Evolutionary conservation across 129 eudicot genomes (phyloP).

Genomic region (Saussurea involucrata): DNA sequence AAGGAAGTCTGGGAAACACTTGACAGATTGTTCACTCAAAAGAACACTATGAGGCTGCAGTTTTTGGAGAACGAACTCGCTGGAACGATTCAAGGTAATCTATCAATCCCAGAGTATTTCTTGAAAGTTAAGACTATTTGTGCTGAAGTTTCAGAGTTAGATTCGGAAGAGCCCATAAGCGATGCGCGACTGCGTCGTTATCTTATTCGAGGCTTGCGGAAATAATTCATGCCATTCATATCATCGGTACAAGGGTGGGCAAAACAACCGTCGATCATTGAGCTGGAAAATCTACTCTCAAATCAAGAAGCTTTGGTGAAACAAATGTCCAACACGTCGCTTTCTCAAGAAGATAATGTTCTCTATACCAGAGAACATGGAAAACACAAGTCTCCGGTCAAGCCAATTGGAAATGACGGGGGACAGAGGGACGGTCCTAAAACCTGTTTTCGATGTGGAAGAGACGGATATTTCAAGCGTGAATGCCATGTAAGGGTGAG

Average conservation of each 20-base stretch:
- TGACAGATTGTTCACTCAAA: slow-evolving; percentile 13
- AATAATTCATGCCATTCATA: slow-evolving; percentile 18
- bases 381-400: slow-evolving; percentile 6
- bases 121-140: slow-evolving; percentile 3
- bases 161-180: slow-evolving; percentile 3
- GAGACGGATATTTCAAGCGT: slow-evolving; percentile 3
- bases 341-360: slow-evolving; percentile 7
- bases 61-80: slow-evolving; percentile 8
- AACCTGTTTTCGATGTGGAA: slow-evolving; percentile 2
- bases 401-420: not conserved
- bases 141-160: slow-evolving; percentile 14
- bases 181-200: not conserved
- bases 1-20: slow-evolving; percentile 14
- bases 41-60: slow-evolving; percentile 9
- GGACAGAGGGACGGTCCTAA: not conserved
- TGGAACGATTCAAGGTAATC: not conserved
- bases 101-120: slow-evolving; percentile 16
- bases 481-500: slow-evolving; percentile 5
- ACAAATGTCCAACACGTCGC: not conserved
- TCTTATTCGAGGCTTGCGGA: slow-evolving; percentile 11
- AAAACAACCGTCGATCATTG: slow-evolving; percentile 8
- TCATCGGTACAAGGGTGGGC: slow-evolving; percentile 19
- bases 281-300: slow-evolving; percentile 10
- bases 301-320: slow-evolving; percentile 12
- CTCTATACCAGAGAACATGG: slow-evolving; percentile 11